Percentiles rank a stretch among this genome's conserved stretches.
phyloP scores from a whole-genome alignment of 1,139 yeast genomes.

The Debaryomyces coudertii region DNA sequence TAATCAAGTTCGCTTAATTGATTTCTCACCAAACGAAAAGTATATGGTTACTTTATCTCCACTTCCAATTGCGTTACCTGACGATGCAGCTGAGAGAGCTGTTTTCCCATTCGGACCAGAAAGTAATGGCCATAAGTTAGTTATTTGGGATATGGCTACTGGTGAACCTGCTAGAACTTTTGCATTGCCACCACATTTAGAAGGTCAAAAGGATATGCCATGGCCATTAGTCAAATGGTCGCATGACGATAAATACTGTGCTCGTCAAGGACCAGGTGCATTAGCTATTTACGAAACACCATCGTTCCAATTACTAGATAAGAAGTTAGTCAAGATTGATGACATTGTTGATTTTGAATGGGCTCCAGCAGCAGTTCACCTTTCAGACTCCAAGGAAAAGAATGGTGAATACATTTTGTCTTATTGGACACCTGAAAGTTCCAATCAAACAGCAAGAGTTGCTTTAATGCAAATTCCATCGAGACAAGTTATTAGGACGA shows the following conservation, averaged over 20 bases:
- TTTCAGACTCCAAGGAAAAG: constrained; percentile 56
- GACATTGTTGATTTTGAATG: constrained; percentile 92
- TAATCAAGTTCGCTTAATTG: constrained; percentile 86
- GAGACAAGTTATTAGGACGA: constrained; percentile 81
- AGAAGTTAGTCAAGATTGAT: constrained; percentile 81
- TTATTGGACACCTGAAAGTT: constrained; percentile 95
- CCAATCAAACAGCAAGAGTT: constrained; percentile 94
- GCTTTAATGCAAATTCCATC: constrained; percentile 88
- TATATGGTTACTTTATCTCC: constrained; percentile 91
- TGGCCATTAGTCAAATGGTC: constrained; percentile 99
- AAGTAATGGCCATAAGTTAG: constrained; percentile 91
- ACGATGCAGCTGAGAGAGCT: constrained; percentile 62
- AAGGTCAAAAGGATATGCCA: constrained; percentile 71
- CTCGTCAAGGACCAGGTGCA: constrained; percentile 93
- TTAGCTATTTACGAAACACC: constrained; percentile 83
- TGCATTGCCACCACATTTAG: constrained; percentile 81
- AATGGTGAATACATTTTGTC: constrained; percentile 73
- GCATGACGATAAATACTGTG: constrained; percentile 88
- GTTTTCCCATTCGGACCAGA: constrained; percentile 83
- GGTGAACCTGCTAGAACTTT: constrained; percentile 88
- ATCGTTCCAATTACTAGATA: constrained; percentile 73
- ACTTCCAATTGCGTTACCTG: constrained; percentile 75
- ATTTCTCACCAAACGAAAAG: constrained; percentile 91
- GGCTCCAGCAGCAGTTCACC: constrained; percentile 84
- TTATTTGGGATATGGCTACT: constrained; percentile 88